Percentiles rank a stretch among this genome's conserved stretches.
These are phyloP conservation scores for Monilinia laxa DNA, from an alignment of 2,329 filamentous ascomycete species.

Conservation along the genomic window DNA sequence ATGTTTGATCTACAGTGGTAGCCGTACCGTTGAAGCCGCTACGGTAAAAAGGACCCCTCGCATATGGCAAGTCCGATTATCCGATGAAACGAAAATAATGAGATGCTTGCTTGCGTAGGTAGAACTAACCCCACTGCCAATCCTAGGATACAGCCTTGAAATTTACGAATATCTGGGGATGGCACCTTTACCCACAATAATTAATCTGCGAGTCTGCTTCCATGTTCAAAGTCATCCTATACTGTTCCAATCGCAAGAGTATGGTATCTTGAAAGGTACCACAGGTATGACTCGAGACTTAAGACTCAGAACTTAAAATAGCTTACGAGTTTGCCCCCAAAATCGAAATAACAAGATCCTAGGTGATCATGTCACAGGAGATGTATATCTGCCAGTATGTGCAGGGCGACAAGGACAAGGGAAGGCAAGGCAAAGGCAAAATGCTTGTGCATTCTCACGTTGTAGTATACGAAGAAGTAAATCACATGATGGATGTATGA, in stretches of 20 bases:
- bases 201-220: neutral
- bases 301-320: neutral
- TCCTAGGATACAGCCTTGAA: neutral
- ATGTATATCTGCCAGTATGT: slow-evolving; percentile 6
- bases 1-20: slow-evolving; percentile 19
- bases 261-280: neutral
- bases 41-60: slow-evolving; percentile 6
- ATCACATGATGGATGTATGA: slow-evolving; percentile 20
- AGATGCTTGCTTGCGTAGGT: neutral
- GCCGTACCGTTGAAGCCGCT: neutral
- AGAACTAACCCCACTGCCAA: neutral
- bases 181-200: slow-evolving; percentile 2
- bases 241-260: neutral
- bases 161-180: slow-evolving; percentile 12
- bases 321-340: neutral
- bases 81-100: no score
- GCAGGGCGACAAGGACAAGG: neutral
- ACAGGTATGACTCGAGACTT: neutral
- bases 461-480: slow-evolving; percentile 10
- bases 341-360: neutral
- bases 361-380: neutral
- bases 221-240: neutral
- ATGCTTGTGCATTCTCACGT: slow-evolving; percentile 9
- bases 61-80: neutral
- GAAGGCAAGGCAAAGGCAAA: neutral